Evolutionary conservation across 179 eudicot species (phyloP).

Genomic region (Spinacia oleracea): DNA sequence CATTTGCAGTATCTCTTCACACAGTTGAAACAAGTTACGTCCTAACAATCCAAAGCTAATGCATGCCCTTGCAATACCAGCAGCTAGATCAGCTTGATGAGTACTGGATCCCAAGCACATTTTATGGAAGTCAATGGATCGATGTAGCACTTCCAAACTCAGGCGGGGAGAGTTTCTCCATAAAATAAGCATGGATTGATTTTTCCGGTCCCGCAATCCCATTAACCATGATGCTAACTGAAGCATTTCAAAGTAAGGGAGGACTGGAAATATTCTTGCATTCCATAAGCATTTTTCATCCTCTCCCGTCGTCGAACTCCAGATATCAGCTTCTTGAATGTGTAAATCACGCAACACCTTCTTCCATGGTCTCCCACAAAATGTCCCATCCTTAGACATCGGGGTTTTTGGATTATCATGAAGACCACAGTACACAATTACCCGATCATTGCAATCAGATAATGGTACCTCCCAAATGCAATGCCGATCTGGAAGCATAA

Average conservation of each 20-base stretch:
- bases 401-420: conserved; percentile 90
- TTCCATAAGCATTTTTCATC: conserved; percentile 89
- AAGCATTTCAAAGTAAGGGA: conserved; percentile 82
- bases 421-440: conserved; percentile 92
- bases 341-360: conserved; percentile 68
- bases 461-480: conserved; percentile 99
- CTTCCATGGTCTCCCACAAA: conserved; percentile 97
- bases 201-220: conserved; percentile 56
- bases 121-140: conserved; percentile 77
- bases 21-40: conserved; percentile 83
- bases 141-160: conserved; percentile 89
- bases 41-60: conserved; percentile 86
- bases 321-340: conserved; percentile 72
- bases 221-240: conserved; percentile 79
- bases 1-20: conserved; percentile 78
- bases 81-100: conserved; percentile 93
- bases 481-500: conserved; percentile 97
- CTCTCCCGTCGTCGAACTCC: conserved; percentile 41
- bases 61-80: conserved; percentile 81
- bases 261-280: conserved; percentile 82
- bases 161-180: conserved; percentile 75
- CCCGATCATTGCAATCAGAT: conserved; percentile 57
- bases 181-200: conserved; percentile 40
- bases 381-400: conserved; percentile 68
- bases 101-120: conserved; percentile 77